phyloP scores from a whole-genome alignment of 768 basidiomycete genomes.

The Psilocybe subaeruginosa region DNA sequence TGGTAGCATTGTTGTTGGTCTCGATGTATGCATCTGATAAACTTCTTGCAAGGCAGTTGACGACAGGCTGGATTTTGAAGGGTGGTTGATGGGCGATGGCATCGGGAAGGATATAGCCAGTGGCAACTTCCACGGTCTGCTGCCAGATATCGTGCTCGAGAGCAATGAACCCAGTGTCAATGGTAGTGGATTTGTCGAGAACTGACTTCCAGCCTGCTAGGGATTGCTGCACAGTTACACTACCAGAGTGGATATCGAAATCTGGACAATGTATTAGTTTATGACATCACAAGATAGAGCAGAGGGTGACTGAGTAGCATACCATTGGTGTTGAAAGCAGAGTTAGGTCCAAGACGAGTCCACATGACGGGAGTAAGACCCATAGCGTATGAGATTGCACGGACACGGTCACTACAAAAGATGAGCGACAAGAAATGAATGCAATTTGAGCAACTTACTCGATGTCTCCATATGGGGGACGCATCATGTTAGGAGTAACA shows the following conservation, averaged over 20 bases:
- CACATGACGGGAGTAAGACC: conserved; percentile 84
- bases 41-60: conserved; percentile 62
- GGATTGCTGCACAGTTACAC: conserved; percentile 59
- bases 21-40: conserved; percentile 77
- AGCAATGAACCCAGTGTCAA: conserved; percentile 84
- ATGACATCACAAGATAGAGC: not conserved
- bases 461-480: conserved; percentile 83
- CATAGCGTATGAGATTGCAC: conserved; percentile 83
- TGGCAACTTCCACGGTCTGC: conserved; percentile 83
- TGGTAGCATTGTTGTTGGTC: conserved; percentile 72
- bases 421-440: not conserved
- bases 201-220: conserved; percentile 76
- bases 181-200: conserved; percentile 56
- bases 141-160: conserved; percentile 88
- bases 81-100: conserved; percentile 67
- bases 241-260: conserved; percentile 78
- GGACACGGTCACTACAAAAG: conserved; percentile 73
- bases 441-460: conserved; percentile 46
- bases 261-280: conserved; percentile 43
- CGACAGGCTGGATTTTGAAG: conserved; percentile 79
- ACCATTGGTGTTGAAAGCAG: conserved; percentile 77
- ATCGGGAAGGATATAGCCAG: conserved; percentile 84
- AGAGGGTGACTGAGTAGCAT: conserved; percentile 11
- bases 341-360: conserved; percentile 63
- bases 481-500: conserved; percentile 77